Percentiles rank a stretch among this genome's conserved stretches.
Evolutionary conservation across 345 rosid species (phyloP).

Genomic region (Euphorbia peplus): DNA sequence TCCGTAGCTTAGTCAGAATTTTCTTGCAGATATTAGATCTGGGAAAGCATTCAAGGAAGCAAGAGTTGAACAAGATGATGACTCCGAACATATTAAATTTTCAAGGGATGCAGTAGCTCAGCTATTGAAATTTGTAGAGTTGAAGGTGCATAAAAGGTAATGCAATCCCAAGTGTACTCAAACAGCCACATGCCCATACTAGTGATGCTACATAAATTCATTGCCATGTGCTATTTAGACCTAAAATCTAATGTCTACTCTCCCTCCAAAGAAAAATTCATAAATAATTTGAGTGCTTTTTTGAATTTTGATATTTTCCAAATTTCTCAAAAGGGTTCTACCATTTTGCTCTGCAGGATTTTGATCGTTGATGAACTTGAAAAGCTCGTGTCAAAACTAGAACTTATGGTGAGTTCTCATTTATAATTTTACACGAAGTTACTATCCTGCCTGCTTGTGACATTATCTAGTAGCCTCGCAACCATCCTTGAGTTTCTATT

Average conservation of each 20-base stretch:
- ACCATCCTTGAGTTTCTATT: not conserved
- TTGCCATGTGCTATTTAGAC: not conserved
- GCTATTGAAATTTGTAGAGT: conserved; percentile 54
- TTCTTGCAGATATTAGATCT: conserved; percentile 54
- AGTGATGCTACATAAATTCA: not conserved
- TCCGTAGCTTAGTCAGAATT: conserved; percentile 18
- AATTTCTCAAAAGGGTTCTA: conserved; percentile 5
- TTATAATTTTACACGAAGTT: conserved; percentile 6
- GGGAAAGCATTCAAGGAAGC: conserved; percentile 35
- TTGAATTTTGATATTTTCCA: not conserved
- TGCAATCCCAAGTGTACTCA: not conserved
- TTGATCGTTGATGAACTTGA: conserved; percentile 64
- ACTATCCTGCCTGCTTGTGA: conserved; percentile 3
- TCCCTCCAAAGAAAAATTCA: not conserved
- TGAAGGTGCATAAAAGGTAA: conserved; percentile 52
- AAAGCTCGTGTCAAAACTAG: conserved; percentile 66
- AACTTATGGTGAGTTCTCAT: conserved; percentile 55
- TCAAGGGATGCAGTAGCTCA: conserved; percentile 60
- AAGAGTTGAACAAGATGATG: conserved; percentile 38
- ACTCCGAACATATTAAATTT: conserved; percentile 34
- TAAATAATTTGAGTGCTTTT: not conserved
- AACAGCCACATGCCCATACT: not conserved
- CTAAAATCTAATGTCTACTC: not conserved
- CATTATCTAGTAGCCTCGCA: not conserved
- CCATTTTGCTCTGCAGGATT: conserved; percentile 40